A percentile compares a stretch with the other conserved stretches of the same genome.
Evolutionary conservation across 371 early-diverging fungal genomes (phyloP).

Genomic region (Apophysomyces ossiformis): DNA sequence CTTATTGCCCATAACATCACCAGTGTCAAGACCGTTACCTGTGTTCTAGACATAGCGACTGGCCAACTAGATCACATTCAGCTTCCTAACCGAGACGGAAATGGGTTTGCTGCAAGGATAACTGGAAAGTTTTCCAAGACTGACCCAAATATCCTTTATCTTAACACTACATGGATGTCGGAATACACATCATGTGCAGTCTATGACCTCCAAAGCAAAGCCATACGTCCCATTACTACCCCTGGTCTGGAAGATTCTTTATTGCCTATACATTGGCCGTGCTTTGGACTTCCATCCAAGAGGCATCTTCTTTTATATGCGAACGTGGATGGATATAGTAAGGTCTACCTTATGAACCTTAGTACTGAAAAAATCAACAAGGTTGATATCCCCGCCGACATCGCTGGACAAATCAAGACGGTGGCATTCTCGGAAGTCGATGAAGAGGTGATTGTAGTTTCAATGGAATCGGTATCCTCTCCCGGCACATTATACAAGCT

Average conservation of each 20-base stretch:
- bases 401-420: conserved; percentile 2
- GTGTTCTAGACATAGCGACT: conserved; percentile 3
- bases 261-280: conserved; percentile 1
- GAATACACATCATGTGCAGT: conserved; percentile 2
- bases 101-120: neutral
- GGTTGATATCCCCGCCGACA: neutral
- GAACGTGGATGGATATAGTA: neutral
- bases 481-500: conserved; percentile 10
- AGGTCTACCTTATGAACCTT: neutral
- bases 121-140: conserved; percentile 13
- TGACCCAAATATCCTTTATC: conserved; percentile 8
- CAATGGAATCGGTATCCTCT: conserved; percentile 12
- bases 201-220: neutral
- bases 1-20: neutral
- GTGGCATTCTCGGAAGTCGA: neutral
- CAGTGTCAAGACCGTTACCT: neutral
- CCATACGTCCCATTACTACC: conserved; percentile 11
- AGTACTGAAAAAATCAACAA: conserved; percentile 7
- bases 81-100: neutral
- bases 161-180: conserved; percentile 15
- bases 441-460: neutral
- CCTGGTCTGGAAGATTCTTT: conserved; percentile 2
- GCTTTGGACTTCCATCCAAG: neutral
- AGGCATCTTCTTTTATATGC: neutral
- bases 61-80: conserved; percentile 4